These are phyloP conservation scores for Cymbidium sinense DNA, from an alignment of 106 monocot species.

Conservation along the genomic window DNA sequence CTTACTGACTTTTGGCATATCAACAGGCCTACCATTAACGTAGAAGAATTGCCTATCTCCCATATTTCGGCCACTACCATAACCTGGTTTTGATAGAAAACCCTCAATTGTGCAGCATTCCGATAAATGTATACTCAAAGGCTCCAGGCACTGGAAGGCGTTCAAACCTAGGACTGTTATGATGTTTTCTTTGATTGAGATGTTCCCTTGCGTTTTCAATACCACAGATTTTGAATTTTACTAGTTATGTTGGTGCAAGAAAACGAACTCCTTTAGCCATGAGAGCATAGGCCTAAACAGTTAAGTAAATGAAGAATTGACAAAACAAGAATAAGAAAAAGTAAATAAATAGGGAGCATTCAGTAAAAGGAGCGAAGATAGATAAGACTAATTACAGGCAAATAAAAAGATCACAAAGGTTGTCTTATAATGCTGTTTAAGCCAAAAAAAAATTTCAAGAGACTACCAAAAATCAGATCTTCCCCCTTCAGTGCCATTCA, in stretches of 20 bases:
- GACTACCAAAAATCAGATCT: background rate
- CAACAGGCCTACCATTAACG: conserved; percentile 94
- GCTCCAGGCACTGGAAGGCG: conserved; percentile 63
- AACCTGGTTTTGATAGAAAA: conserved; percentile 81
- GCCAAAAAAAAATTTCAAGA: background rate
- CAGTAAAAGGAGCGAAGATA: background rate
- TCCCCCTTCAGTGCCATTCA: background rate
- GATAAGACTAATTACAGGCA: background rate
- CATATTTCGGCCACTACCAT: conserved; percentile 79
- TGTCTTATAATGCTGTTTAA: background rate
- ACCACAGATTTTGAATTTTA: conserved; percentile 70
- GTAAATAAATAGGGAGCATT: background rate
- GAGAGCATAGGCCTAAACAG: conserved; percentile 82
- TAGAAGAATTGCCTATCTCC: conserved; percentile 95
- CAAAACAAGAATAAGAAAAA: background rate
- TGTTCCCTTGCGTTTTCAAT: conserved; percentile 89
- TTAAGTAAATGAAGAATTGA: background rate
- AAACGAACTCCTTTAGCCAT: conserved; percentile 86
- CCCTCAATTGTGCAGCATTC: conserved; percentile 76
- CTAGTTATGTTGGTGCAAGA: conserved; percentile 69
- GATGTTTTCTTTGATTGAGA: conserved; percentile 90
- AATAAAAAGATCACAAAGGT: background rate
- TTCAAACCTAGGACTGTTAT: conserved; percentile 69
- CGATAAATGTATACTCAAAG: conserved; percentile 47
- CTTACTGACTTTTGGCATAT: conserved; percentile 95